phyloP scores from a whole-genome alignment of 306 rosid genomes.

The Begonia peltatifolia region DNA sequence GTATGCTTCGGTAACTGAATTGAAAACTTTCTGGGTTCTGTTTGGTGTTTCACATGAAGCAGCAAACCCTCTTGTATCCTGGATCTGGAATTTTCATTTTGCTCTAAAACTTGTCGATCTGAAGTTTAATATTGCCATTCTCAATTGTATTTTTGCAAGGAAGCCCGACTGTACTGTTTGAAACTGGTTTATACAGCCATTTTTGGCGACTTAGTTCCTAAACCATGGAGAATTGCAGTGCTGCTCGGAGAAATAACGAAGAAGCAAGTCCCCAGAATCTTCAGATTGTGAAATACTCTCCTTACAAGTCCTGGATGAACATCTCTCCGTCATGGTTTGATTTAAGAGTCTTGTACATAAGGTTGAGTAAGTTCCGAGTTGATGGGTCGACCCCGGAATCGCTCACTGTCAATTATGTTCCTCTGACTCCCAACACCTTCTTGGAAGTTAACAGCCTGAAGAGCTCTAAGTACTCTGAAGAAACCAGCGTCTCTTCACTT shows the following conservation, averaged over 20 bases:
- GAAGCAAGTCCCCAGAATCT: constrained; percentile 16
- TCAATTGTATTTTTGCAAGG: no score
- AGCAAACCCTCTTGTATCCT: no score
- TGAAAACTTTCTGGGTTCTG: not conserved
- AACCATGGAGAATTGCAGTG: constrained; percentile 38
- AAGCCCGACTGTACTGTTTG: no score
- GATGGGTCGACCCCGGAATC: constrained; percentile 60
- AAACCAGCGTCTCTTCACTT: constrained; percentile 36
- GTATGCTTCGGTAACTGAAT: not conserved
- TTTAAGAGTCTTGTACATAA: constrained; percentile 71
- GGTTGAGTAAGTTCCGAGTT: constrained; percentile 47
- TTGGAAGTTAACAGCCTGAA: constrained; percentile 72
- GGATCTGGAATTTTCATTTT: no score
- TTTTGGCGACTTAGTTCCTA: constrained; percentile 22
- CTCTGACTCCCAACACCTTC: constrained; percentile 56
- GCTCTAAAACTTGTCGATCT: no score
- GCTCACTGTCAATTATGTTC: constrained; percentile 53
- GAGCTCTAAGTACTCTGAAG: constrained; percentile 42
- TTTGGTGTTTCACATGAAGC: not conserved
- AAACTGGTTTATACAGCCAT: no score
- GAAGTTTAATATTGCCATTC: no score
- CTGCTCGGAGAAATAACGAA: constrained; percentile 27
- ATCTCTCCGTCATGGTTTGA: constrained; percentile 50
- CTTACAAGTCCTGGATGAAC: constrained; percentile 10
- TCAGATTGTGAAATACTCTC: constrained; percentile 50